Conservation (phyloP, 306 rosid genomes). For the Cyamopsis tetragonoloba region DNA sequence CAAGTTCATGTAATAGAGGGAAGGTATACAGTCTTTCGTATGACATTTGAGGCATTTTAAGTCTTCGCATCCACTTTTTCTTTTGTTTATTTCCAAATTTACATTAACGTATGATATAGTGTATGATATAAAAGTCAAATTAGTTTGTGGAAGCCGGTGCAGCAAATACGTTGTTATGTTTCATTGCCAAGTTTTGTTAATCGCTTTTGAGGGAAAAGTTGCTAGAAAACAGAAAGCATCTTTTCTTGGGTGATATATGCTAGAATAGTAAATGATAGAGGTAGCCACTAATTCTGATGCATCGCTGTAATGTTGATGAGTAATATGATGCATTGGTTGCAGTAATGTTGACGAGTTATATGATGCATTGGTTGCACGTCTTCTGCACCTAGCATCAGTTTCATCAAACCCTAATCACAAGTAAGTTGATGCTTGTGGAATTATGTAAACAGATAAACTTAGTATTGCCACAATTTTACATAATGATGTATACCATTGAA, state of each 20-base stretch:
- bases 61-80: neutral
- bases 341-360: slow-evolving; percentile 59
- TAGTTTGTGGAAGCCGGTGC: neutral
- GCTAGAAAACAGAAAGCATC: neutral
- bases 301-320: slow-evolving; percentile 47
- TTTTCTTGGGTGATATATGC: neutral
- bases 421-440: slow-evolving; percentile 44
- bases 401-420: slow-evolving; percentile 52
- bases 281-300: slow-evolving; percentile 24
- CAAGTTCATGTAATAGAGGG: slow-evolving; percentile 55
- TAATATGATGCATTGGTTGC: slow-evolving; percentile 60
- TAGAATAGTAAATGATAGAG: neutral
- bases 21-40: slow-evolving; percentile 40
- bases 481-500: neutral
- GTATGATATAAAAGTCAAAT: neutral
- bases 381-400: slow-evolving; percentile 46
- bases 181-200: neutral
- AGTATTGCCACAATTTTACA: neutral
- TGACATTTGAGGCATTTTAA: neutral
- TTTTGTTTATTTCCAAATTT: neutral
- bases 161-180: neutral
- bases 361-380: slow-evolving; percentile 65
- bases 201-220: neutral
- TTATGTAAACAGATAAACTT: slow-evolving; percentile 6
- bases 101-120: neutral